Base-by-base conservation (phyloP, 2,329 filamentous ascomycete genomes). In the Camillea tinctor region DNA sequence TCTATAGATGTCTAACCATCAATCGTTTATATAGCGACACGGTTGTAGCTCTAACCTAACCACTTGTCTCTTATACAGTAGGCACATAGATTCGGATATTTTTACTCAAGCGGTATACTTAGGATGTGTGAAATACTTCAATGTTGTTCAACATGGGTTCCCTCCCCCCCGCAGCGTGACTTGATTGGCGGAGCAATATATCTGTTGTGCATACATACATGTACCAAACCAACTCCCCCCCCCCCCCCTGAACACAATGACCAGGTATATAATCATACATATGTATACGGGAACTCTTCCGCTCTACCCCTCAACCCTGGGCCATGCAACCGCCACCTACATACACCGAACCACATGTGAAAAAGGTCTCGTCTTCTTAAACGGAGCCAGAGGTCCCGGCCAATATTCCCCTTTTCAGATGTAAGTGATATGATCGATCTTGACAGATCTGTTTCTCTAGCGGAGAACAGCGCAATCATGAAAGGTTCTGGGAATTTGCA, bases 351-450 rank as follows among this genome's bases (percentile, higher is more conserved):
- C n/a, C 36, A n/a, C n/a, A n/a, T 11, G 36, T 30, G 57, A 57
- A 19, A 58, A 54, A 22, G 7, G 44, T 9, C 15, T 54, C 17
- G 44, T 55, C 50, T 36, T 54, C 17, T 23, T 21, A 30, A 30
- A 30, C 64, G 64, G 64, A 66, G 24, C 57, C 57, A 66, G 60
- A 61, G 56, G 57, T 52, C 58, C 64, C 62, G 64, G 55, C 52
- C 15, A n/a, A 56, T 52, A 44, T 52, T 50, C n/a, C 40, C 44
- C 22, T 23, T 22, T 21, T 44, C 36, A 26, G 20, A 56, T 44
- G 36, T 6, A n/a, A 44, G 17, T 44, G 36, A 44, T 44, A n/a
- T n/a, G n/a, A n/a, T 44, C 36, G 36, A 50, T 61, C 50, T 56
- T 26, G 55, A 59, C 63, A 64, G 57, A 64, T 61, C 36, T 21